Base-by-base conservation (phyloP, 345 rosid genomes). In the Corymbia maculata region DNA sequence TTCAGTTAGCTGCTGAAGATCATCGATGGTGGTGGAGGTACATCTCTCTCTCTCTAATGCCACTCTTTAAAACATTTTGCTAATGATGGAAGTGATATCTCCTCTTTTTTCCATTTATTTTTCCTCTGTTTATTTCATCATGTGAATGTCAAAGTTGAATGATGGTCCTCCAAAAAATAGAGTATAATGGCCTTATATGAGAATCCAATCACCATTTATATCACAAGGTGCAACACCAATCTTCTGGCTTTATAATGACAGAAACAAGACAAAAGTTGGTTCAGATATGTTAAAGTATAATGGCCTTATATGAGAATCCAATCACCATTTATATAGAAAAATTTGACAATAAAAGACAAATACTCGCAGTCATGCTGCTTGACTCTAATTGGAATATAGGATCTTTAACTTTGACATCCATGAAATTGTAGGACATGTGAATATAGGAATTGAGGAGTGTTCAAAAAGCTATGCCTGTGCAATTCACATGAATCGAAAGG, bases 21-120 rank as follows among this genome's bases (percentile, higher is more conserved):
- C 97, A 95, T 90, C 95, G 91, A 87, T 96, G 98, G 97, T 95
- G 98, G 98, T 95, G 97, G 98, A 96, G 98, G 98, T 96, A 91
- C n/a, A 89, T 51, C 53, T 82, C 79, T 52, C 55, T 47, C 85
- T 51, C 52, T 82, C 86, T 12, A 4, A 13, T 85, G 3, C 86
- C 51, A 47, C 53, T 85, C 49, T 47, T 85, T 28, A 51, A 47
- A 82, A 82, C 17, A 11, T 50, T 44, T 5, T 49, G 10, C 85
- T 42, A 44, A 19, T 32, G 85, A 80, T 49, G 85, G 55, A 6
- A 51, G 86, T 64, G 75, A 68, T 68, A 15, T 68, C 6, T 68
- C 79, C 79, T 32, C 17, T n/a, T 13, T 13, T n/a, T 64, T 64
- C 36, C 36, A 64, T 64, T n/a, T n/a, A 64, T 64, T 64, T 64